Evolutionary conservation across 495 filamentous ascomycete genomes (phyloP).

Genomic region (Sphaerosporella brunnea): DNA sequence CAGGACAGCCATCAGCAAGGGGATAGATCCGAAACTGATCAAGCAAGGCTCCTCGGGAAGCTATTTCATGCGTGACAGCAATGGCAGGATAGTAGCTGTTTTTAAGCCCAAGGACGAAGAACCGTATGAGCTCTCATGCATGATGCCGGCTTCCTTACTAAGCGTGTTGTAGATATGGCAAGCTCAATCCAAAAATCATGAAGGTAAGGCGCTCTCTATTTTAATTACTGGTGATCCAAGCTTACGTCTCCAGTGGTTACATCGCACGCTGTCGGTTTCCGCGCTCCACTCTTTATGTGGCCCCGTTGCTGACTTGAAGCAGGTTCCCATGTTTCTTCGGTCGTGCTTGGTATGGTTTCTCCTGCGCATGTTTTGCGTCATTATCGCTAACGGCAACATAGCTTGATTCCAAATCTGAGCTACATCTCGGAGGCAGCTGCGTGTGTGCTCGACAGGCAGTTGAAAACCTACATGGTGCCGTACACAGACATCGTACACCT

Average conservation of each 20-base stretch:
- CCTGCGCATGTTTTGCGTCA: not conserved
- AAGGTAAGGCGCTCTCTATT: constrained; percentile 30
- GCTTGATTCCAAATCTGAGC: constrained; percentile 92
- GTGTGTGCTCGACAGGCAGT: constrained; percentile 77
- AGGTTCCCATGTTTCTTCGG: constrained; percentile 91
- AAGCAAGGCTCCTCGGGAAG: constrained; percentile 91
- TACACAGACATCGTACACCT: constrained; percentile 90
- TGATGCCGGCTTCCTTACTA: constrained; percentile 2
- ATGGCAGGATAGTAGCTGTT: constrained; percentile 88
- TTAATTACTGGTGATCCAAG: not conserved
- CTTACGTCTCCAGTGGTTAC: constrained; percentile 44
- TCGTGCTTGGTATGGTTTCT: constrained; percentile 48
- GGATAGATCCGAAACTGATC: constrained; percentile 86
- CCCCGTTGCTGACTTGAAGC: not conserved
- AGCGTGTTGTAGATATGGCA: constrained; percentile 19
- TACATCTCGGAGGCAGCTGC: constrained; percentile 97
- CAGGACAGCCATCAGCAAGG: constrained; percentile 70
- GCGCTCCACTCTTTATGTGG: not conserved
- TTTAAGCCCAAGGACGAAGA: constrained; percentile 99
- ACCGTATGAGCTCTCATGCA: constrained; percentile 45
- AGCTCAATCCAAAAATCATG: constrained; percentile 73
- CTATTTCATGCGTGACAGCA: constrained; percentile 84
- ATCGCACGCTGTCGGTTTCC: constrained; percentile 48
- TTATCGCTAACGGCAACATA: too few species aligned
- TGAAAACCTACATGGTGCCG: constrained; percentile 81